Evolutionary conservation across 2,329 filamentous ascomycete species (phyloP).

Genomic region (Alternaria ethzedia): DNA sequence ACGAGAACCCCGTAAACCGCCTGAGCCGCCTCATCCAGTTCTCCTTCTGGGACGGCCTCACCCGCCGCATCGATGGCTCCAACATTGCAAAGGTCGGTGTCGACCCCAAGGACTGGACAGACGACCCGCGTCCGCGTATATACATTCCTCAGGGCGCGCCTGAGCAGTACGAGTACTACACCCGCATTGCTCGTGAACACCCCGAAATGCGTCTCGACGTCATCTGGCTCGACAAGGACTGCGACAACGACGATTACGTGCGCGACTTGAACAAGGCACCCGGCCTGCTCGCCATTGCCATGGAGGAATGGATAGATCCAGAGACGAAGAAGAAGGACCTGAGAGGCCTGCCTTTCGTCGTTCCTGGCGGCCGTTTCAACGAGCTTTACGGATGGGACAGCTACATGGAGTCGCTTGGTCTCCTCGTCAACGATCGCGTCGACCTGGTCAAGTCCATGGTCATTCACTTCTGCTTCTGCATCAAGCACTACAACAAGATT

Average conservation of each 20-base stretch:
- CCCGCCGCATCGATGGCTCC: conserved; percentile 85
- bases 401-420: conserved; percentile 94
- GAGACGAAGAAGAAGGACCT: conserved; percentile 73
- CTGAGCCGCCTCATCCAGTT: conserved; percentile 85
- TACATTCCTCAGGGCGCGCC: conserved; percentile 86
- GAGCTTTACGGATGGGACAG: conserved; percentile 99
- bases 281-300: conserved; percentile 86
- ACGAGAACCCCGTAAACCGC: conserved; percentile 92
- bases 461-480: conserved; percentile 95
- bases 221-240: conserved; percentile 71
- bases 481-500: conserved; percentile 98
- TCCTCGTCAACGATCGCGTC: conserved; percentile 83
- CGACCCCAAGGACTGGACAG: conserved; percentile 96
- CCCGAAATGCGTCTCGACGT: conserved; percentile 91
- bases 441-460: conserved; percentile 95
- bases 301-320: conserved; percentile 74
- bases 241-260: conserved; percentile 81
- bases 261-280: conserved; percentile 85
- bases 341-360: conserved; percentile 89
- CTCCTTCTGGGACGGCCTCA: conserved; percentile 92
- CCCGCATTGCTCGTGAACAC: conserved; percentile 74
- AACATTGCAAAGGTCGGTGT: conserved; percentile 84
- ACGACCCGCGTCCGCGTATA: conserved; percentile 85
- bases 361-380: conserved; percentile 96
- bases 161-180: conserved; percentile 90